phyloP scores from a whole-genome alignment of 2,329 filamentous ascomycete genomes.

The Aspergillus neotritici region DNA sequence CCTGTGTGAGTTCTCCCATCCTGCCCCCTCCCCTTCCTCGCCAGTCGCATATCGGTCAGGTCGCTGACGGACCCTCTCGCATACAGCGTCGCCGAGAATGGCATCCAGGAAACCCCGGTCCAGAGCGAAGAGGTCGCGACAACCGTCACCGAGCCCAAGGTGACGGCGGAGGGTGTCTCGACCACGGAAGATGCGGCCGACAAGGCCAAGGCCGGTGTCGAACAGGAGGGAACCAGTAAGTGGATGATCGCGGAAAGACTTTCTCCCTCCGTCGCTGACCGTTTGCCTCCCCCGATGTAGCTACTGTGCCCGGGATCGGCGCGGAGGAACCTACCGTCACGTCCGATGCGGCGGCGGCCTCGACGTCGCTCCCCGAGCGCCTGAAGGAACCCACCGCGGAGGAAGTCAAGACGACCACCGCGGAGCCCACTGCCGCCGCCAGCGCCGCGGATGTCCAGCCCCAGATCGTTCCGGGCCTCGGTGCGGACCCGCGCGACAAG shows the following conservation, averaged over 20 bases:
- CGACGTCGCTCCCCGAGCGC: constrained; percentile 16
- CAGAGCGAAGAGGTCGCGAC: constrained; percentile 8
- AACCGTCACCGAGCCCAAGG: not conserved
- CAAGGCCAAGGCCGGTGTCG: constrained; percentile 2
- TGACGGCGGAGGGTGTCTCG: constrained; percentile 7
- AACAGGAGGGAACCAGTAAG: not conserved
- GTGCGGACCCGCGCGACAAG: constrained; percentile 13
- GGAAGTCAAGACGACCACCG: not conserved
- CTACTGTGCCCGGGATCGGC: constrained; percentile 3
- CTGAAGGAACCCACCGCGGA: constrained; percentile 10
- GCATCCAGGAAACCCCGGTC: not conserved
- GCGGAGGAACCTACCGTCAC: constrained; percentile 6
- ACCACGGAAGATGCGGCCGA: constrained; percentile 9
- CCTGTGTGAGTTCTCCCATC: constrained; percentile 29
- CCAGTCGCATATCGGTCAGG: not conserved
- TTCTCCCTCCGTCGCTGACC: not conserved
- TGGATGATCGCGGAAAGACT: not conserved
- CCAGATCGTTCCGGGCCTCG: constrained; percentile 18
- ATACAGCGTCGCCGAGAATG: not conserved
- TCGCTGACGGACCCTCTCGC: not conserved
- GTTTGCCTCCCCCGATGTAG: not conserved
- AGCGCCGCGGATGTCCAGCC: constrained; percentile 20
- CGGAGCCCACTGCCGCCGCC: constrained; percentile 3
- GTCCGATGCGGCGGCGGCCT: constrained; percentile 9
- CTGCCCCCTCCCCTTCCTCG: constrained; percentile 6